Evolutionary conservation across 345 rosid species (phyloP).

Genomic region (Gossypium herbaceum): DNA sequence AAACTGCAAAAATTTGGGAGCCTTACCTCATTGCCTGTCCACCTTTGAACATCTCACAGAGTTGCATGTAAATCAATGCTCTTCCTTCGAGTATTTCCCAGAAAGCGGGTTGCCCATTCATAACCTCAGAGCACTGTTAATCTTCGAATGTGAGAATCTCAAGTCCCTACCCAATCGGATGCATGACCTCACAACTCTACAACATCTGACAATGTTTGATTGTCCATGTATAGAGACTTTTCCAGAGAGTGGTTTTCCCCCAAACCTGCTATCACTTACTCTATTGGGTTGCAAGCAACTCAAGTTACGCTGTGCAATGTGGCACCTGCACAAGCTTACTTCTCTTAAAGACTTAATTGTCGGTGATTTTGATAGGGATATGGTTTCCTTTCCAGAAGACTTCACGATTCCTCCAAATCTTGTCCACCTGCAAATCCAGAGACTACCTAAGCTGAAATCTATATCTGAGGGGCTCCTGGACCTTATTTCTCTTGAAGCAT

Average conservation of each 20-base stretch:
- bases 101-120: slow-evolving; percentile 14
- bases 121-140: background rate
- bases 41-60: slow-evolving; percentile 11
- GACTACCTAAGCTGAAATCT: slow-evolving; percentile 11
- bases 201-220: background rate
- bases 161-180: slow-evolving; percentile 20
- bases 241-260: slow-evolving; percentile 28
- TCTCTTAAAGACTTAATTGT: slow-evolving; percentile 24
- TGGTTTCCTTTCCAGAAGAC: slow-evolving; percentile 22
- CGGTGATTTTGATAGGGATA: background rate
- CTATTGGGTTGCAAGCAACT: slow-evolving; percentile 20
- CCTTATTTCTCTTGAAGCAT: slow-evolving; percentile 19
- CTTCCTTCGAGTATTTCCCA: slow-evolving; percentile 20
- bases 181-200: slow-evolving; percentile 23
- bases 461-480: slow-evolving; percentile 19
- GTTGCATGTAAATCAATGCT: slow-evolving; percentile 14
- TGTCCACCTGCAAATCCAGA: slow-evolving; percentile 6
- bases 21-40: background rate
- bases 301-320: slow-evolving; percentile 10
- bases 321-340: slow-evolving; percentile 22
- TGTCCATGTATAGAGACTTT: slow-evolving; percentile 14
- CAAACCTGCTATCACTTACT: slow-evolving; percentile 13
- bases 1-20: background rate
- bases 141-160: slow-evolving; percentile 18
- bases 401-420: background rate